Base-by-base conservation (phyloP, 768 basidiomycete genomes). In the Auriscalpium microsporum region DNA sequence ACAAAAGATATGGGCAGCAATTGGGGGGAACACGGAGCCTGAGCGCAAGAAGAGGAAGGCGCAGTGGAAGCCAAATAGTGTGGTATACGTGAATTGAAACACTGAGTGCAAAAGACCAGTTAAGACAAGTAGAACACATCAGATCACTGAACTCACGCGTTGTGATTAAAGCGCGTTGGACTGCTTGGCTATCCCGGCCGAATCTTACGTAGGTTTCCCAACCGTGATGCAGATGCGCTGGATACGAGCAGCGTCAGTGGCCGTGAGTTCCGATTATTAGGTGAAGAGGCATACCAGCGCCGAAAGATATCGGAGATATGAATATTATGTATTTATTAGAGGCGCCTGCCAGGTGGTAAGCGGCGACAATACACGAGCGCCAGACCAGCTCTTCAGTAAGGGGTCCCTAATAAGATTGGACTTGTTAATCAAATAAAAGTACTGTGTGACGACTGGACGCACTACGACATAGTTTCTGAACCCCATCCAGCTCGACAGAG, bases 301-400 rank as follows among this genome's bases (percentile, higher is more conserved):
- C 96, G 63, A 99, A 99, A 54, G 84, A 82, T 10, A 96, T 70
- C 0, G 96, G 96, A 2, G 87, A 79, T 0, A 87, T 70, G 61
- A 91, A 88, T 49, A 96, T 79, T 77, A 94, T 83, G 37, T 76
- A 75, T 44, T 57, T 64, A 21, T 61, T 75, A 0, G 80, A 77
- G 2, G 76, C 74, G 16, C 81, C 82, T 0, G 84, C 79, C 50
- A 95, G 76, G 54, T 83, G 75, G 61, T 90, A 87, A 8, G 84
- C 76, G 2, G 85, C 73, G 17, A 96, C 73, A 33, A 95, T 78
- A 66, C 91, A 94, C 0, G 89, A 83, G 28, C 96, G 76, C 67
- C 96, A 98, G 8, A 91, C 89, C 23, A 96, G 56, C 69, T 98
- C 95, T 71, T 99, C 95, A 0, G 94, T 94, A 36, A 94, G 69